Percentiles rank a stretch among this genome's conserved stretches.
Conservation (phyloP, 2,329 filamentous ascomycete species). For the Metarhizium brunneum region DNA sequence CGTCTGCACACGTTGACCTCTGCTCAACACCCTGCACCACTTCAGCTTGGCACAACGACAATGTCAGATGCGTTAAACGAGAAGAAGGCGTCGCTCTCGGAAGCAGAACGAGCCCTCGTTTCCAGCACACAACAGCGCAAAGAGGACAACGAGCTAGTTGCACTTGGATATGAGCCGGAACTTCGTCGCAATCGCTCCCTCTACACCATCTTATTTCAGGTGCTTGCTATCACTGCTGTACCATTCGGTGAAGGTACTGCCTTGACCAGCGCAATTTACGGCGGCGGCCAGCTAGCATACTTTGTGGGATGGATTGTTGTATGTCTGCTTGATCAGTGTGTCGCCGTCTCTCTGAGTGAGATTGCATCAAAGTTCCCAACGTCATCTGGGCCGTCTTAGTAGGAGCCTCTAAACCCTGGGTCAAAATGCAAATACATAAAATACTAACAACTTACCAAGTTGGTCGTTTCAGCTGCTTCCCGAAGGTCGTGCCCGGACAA, state of each 20-base stretch:
- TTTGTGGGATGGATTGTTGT: slow-evolving; percentile 9
- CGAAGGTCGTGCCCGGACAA: not conserved
- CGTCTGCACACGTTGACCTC: no score
- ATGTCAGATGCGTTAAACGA: not conserved
- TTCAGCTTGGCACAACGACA: no score
- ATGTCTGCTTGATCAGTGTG: slow-evolving; percentile 3
- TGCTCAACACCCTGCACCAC: no score
- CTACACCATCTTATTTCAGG: slow-evolving; percentile 19
- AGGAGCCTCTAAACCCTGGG: slow-evolving; percentile 14
- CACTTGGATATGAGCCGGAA: slow-evolving; percentile 39
- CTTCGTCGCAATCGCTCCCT: slow-evolving; percentile 17
- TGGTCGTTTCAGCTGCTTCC: no score
- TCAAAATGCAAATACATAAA: slow-evolving; percentile 13
- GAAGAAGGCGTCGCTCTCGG: not conserved
- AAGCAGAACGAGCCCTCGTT: not conserved
- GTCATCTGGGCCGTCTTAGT: slow-evolving; percentile 9
- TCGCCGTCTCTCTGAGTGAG: slow-evolving; percentile 6
- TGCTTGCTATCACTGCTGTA: slow-evolving; percentile 18
- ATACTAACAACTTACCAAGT: no score
- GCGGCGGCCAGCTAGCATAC: slow-evolving; percentile 2
- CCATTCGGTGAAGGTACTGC: slow-evolving; percentile 3
- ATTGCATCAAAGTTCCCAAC: slow-evolving; percentile 8
- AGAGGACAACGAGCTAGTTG: not conserved
- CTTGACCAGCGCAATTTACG: slow-evolving; percentile 4
- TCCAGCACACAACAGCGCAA: not conserved